Percentiles rank a stretch among this genome's conserved stretches.
Evolutionary conservation across 495 filamentous ascomycete genomes (phyloP).

Genomic region (Penicillium longicatenatum): DNA sequence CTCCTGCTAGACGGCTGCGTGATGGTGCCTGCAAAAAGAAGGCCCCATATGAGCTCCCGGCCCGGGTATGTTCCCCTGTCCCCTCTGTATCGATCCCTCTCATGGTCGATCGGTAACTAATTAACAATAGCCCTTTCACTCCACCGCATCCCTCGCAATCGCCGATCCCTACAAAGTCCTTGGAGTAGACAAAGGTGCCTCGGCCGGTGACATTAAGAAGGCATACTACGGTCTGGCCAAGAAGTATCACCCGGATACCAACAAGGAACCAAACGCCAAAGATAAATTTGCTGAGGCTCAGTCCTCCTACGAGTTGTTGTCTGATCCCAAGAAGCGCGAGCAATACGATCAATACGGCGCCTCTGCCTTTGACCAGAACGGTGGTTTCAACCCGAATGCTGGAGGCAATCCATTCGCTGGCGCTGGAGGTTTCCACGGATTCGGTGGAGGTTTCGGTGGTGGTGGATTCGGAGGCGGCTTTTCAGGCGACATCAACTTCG

Average conservation of each 20-base stretch:
- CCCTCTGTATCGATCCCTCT: background rate
- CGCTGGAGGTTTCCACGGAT: slow-evolving; percentile 52
- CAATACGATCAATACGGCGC: slow-evolving; percentile 89
- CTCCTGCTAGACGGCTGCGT: slow-evolving; percentile 27
- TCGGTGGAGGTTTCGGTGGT: slow-evolving; percentile 57
- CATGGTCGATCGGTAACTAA: slow-evolving; percentile 4
- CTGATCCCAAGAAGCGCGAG: slow-evolving; percentile 87
- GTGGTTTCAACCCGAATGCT: slow-evolving; percentile 69
- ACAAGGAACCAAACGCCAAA: slow-evolving; percentile 88
- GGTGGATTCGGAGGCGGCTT: slow-evolving; percentile 64
- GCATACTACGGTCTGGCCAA: slow-evolving; percentile 98
- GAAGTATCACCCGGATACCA: slow-evolving; percentile 97
- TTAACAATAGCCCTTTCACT: slow-evolving; percentile 69
- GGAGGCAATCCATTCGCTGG: slow-evolving; percentile 67
- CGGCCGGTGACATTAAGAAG: slow-evolving; percentile 92
- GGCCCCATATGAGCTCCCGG: slow-evolving; percentile 17
- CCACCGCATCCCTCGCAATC: slow-evolving; percentile 62
- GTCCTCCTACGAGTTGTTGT: slow-evolving; percentile 87
- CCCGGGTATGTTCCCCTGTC: slow-evolving; percentile 33
- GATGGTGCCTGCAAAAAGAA: slow-evolving; percentile 29
- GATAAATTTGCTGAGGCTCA: slow-evolving; percentile 94
- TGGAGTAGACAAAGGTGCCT: slow-evolving; percentile 78
- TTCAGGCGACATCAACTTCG: slow-evolving; percentile 83
- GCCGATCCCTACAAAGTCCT: slow-evolving; percentile 85
- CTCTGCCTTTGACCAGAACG: slow-evolving; percentile 80